These are phyloP conservation scores for Talaromyces marneffei DNA, from an alignment of 2,329 filamentous ascomycete species.

Conservation along the genomic window DNA sequence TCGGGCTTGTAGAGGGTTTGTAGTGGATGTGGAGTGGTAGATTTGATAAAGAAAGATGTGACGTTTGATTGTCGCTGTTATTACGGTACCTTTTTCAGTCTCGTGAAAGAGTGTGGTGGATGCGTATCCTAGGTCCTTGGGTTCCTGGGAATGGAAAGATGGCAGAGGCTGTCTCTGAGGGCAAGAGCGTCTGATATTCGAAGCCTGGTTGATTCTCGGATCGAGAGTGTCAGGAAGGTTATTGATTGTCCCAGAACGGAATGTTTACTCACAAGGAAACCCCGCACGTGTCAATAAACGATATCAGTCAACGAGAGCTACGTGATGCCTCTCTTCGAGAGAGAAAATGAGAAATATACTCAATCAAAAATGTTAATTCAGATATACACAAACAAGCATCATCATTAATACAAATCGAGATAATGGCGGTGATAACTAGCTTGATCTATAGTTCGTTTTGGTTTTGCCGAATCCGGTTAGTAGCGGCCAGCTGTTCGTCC, in stretches of 20 bases:
- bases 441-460: constrained; percentile 19
- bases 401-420: background rate
- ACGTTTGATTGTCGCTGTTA: constrained; percentile 4
- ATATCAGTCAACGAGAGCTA: background rate
- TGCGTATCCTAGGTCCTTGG: background rate
- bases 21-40: background rate
- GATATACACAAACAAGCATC: background rate
- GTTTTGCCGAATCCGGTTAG: constrained; percentile 23
- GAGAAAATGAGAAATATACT: background rate
- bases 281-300: constrained; percentile 1
- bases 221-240: background rate
- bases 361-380: background rate
- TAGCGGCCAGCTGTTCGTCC: background rate
- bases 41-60: constrained; percentile 4
- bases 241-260: no score
- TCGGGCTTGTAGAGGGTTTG: background rate
- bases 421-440: background rate
- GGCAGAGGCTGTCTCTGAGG: background rate
- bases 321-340: background rate
- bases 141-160: background rate
- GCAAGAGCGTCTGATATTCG: background rate
- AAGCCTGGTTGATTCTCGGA: no score
- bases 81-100: constrained; percentile 16
- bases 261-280: constrained; percentile 10
- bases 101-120: background rate